Base-by-base conservation (phyloP, 1,284 basidiomycete species). In the Puccinia novopanici region DNA sequence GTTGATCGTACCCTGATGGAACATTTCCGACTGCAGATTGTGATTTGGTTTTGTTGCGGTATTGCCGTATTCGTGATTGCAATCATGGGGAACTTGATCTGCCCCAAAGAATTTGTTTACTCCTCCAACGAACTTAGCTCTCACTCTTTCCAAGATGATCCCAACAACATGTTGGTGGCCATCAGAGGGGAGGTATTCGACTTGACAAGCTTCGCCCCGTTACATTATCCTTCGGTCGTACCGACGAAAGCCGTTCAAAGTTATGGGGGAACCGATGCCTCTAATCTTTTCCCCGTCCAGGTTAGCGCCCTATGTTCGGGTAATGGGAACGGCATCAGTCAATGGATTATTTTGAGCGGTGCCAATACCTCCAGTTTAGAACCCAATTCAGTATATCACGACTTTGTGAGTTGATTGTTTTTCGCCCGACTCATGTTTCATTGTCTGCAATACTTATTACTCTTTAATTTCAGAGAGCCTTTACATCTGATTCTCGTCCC, bases 151-250 rank as follows among this genome's bases (percentile, higher is more conserved):
- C 84, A 88, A 75, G 88, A 89, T 83, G 88, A 89, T 76, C 90
- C 92, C 1, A 90, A 91, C 82, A 91, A 92, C 77, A 92, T 93
- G 48, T 93, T 91, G 84, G 91, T 91, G 0, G 87, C 91, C 3
- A 92, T 99, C 82, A 91, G 94, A 3, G 95, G 97, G 15, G 96
- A 99, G 86, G 94, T 98, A 5, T 95, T 96, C 84, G 92, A 95
- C 84, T 88, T 96, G 81, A 83, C 83, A 77, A 81, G 82, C 30
- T 84, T 84, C 71, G 84, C 83, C 15, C 82, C 83, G 6, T 72
- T 82, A 6, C 84, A 85, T 68, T 61, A 78, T 17, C 83, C 83
- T 2, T 82, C 82, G 24, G 91, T 98, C 61, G 91, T 98, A 0
- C 89, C 91, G 0, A 83, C 87, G 37, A 94, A 93, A 86, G 87